Evolutionary conservation across 108 stramenopile species (phyloP).

Genomic region (Cyclotella baltica): DNA sequence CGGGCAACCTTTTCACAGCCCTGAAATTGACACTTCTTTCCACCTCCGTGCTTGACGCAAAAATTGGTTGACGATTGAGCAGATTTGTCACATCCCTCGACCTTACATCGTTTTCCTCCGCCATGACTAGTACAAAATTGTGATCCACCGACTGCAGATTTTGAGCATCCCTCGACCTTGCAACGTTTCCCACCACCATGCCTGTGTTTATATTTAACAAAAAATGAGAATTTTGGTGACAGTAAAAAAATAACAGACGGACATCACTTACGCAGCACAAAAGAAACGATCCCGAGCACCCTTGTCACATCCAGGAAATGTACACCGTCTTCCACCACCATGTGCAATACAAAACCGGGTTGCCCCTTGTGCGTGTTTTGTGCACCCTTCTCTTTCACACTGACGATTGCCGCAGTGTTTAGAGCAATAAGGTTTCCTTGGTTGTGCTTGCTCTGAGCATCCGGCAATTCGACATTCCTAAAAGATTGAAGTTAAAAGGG

Average conservation of each 20-base stretch:
- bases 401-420: slow-evolving; percentile 84
- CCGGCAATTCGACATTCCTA: slow-evolving; percentile 82
- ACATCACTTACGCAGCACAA: slow-evolving; percentile 74
- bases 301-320: slow-evolving; percentile 91
- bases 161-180: slow-evolving; percentile 87
- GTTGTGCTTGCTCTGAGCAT: slow-evolving; percentile 64
- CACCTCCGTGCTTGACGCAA: slow-evolving; percentile 99
- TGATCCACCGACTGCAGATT: slow-evolving; percentile 97
- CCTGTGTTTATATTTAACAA: slow-evolving; percentile 34
- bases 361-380: slow-evolving; percentile 90
- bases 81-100: slow-evolving; percentile 90
- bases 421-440: slow-evolving; percentile 81
- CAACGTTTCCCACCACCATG: slow-evolving; percentile 98
- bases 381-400: slow-evolving; percentile 84
- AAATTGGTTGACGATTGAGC: slow-evolving; percentile 95
- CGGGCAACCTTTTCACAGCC: slow-evolving; percentile 89
- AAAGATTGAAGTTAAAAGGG: too few relatives aligned
- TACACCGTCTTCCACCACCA: slow-evolving; percentile 96
- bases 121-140: slow-evolving; percentile 96
- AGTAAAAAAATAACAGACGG: background rate
- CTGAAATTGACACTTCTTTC: slow-evolving; percentile 84
- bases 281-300: slow-evolving; percentile 92
- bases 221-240: background rate
- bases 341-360: slow-evolving; percentile 98
- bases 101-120: slow-evolving; percentile 93